Percentiles rank a stretch among this genome's conserved stretches.
phyloP scores from a whole-genome alignment of 2,329 filamentous ascomycete species.

The Escovopsis sp. region DNA sequence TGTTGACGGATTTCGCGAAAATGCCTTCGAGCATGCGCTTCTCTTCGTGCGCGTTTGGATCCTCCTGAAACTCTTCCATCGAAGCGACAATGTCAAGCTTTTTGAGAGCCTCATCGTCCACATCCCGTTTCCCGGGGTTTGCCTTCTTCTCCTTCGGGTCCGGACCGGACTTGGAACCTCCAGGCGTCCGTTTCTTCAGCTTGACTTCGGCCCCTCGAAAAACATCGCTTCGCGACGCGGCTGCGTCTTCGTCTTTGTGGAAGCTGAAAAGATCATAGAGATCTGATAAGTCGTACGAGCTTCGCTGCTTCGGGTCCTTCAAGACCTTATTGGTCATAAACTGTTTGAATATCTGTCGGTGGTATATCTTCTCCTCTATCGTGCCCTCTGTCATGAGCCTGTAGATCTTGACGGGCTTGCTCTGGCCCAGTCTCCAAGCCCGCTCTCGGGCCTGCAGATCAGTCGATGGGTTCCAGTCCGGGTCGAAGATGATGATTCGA shows the following conservation, averaged over 20 bases:
- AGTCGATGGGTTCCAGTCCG: conserved; percentile 96
- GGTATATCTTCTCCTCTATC: conserved; percentile 98
- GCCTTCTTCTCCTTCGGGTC: background rate
- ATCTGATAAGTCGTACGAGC: conserved; percentile 80
- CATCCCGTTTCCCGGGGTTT: conserved; percentile 6
- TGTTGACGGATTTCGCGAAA: conserved; percentile 76
- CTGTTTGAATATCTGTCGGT: conserved; percentile 96
- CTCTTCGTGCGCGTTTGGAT: conserved; percentile 41
- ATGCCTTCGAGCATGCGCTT: conserved; percentile 77
- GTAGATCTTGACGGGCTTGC: conserved; percentile 89
- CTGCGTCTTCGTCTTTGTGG: conserved; percentile 34
- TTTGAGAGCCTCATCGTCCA: conserved; percentile 30
- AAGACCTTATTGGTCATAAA: conserved; percentile 94
- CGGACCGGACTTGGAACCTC: conserved; percentile 1
- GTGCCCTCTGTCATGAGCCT: conserved; percentile 96
- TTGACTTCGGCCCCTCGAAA: conserved; percentile 76
- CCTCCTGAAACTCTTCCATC: conserved; percentile 47
- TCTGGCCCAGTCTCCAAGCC: conserved; percentile 91
- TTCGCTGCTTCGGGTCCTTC: conserved; percentile 83
- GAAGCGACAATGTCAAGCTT: conserved; percentile 46
- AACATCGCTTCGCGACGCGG: conserved; percentile 68
- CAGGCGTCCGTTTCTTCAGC: conserved; percentile 6
- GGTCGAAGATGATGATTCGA: conserved; percentile 94
- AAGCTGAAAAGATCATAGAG: conserved; percentile 80
- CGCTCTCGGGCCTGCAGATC: conserved; percentile 90